These are phyloP conservation scores for Colletotrichum siamense DNA, from an alignment of 2,329 filamentous ascomycete species.

Conservation along the genomic window DNA sequence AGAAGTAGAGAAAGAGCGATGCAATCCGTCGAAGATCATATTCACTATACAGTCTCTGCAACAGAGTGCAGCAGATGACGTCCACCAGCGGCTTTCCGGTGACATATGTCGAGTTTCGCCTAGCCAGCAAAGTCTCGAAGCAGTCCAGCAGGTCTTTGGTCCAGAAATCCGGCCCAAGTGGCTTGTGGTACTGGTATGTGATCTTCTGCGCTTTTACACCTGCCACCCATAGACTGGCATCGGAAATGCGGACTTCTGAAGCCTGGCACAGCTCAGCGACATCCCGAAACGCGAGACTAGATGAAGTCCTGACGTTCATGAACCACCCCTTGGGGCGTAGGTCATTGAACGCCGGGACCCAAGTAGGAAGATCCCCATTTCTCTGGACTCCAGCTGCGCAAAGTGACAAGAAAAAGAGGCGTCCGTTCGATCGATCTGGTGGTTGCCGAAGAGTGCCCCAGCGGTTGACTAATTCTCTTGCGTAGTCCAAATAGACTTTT, in stretches of 20 bases:
- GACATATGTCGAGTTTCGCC: background rate
- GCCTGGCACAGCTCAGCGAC: background rate
- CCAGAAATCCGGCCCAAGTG: background rate
- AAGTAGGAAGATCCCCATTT: background rate
- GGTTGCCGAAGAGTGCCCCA: background rate
- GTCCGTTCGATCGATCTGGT: background rate
- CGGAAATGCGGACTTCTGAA: background rate
- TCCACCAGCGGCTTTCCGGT: background rate
- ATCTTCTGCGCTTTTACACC: background rate
- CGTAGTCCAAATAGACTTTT: background rate
- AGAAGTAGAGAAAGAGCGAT: background rate
- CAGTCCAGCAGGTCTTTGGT: background rate
- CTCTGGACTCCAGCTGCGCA: background rate
- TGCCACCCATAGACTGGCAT: background rate
- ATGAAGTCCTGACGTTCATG: background rate
- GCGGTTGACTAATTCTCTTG: background rate
- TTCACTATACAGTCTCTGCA: background rate
- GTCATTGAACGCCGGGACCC: background rate
- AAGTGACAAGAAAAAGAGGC: background rate
- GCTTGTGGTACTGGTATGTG: background rate
- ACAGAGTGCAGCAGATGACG: background rate
- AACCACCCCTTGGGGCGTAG: background rate
- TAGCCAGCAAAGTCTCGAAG: background rate
- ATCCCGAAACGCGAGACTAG: background rate
- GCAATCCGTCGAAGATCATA: background rate